Conservation (phyloP, 2,329 filamentous ascomycete species). For the Fusarium compactum region DNA sequence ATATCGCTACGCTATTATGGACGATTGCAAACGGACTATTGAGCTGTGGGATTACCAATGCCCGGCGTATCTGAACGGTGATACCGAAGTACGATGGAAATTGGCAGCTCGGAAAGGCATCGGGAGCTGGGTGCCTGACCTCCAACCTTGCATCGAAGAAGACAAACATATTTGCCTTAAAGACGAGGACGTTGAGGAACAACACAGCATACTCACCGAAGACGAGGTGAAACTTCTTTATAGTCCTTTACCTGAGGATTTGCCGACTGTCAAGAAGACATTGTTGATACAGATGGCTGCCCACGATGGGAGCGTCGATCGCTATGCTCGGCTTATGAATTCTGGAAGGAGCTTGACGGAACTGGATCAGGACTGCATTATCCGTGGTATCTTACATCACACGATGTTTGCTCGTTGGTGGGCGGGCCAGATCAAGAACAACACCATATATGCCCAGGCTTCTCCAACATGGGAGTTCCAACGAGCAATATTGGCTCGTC, state of each 20-base stretch:
- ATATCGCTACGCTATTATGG: slow-evolving; percentile 11
- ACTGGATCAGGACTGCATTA: background rate
- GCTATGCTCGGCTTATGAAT: background rate
- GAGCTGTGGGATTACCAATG: background rate
- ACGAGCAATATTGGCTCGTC: slow-evolving; percentile 4
- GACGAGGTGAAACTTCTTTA: slow-evolving; percentile 3
- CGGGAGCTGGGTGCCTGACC: background rate
- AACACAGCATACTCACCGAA: background rate
- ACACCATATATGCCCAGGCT: background rate
- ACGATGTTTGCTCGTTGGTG: slow-evolving; percentile 20
- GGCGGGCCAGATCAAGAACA: slow-evolving; percentile 8
- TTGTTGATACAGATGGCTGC: slow-evolving; percentile 19
- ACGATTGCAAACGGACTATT: slow-evolving; percentile 1
- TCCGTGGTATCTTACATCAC: slow-evolving; percentile 8
- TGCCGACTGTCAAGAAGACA: slow-evolving; percentile 12
- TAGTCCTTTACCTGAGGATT: background rate
- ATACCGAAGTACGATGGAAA: slow-evolving; percentile 16
- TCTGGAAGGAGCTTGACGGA: background rate
- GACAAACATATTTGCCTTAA: slow-evolving; percentile 4
- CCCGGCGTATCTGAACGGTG: slow-evolving; percentile 10
- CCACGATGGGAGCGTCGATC: slow-evolving; percentile 12
- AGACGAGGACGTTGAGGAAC: background rate
- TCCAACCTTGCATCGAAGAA: slow-evolving; percentile 17
- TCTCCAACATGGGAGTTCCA: background rate
- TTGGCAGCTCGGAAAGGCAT: background rate